These are phyloP conservation scores for Didymella glomerata DNA, from an alignment of 2,329 filamentous ascomycete species.

Conservation along the genomic window DNA sequence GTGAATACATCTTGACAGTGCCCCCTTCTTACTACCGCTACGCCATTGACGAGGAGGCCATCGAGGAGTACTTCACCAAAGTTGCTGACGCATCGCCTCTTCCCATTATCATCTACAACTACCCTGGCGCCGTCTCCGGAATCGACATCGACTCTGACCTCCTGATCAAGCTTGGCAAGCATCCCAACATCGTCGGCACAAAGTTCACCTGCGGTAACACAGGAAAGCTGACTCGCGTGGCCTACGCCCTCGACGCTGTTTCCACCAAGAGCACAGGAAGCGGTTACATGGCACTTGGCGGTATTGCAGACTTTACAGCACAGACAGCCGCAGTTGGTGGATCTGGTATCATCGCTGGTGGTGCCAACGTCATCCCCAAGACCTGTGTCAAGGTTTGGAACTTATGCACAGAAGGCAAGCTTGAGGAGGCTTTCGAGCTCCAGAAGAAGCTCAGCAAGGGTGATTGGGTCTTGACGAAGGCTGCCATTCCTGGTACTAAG, in stretches of 20 bases:
- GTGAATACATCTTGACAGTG: slow-evolving; percentile 80
- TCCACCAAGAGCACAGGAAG: slow-evolving; percentile 63
- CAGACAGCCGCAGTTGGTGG: slow-evolving; percentile 83
- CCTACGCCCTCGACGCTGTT: slow-evolving; percentile 73
- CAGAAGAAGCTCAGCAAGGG: slow-evolving; percentile 80
- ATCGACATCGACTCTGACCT: slow-evolving; percentile 92
- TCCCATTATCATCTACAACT: slow-evolving; percentile 89
- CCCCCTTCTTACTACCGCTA: slow-evolving; percentile 85
- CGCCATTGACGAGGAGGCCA: slow-evolving; percentile 75
- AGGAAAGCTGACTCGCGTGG: slow-evolving; percentile 86
- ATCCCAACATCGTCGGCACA: slow-evolving; percentile 85
- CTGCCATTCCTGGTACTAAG: slow-evolving; percentile 87
- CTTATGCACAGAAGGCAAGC: slow-evolving; percentile 75
- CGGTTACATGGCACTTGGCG: slow-evolving; percentile 83
- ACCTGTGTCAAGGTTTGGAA: slow-evolving; percentile 81
- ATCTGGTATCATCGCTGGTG: slow-evolving; percentile 84
- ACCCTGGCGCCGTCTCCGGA: slow-evolving; percentile 84
- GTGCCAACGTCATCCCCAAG: slow-evolving; percentile 86
- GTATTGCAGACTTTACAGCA: slow-evolving; percentile 86
- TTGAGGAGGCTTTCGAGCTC: slow-evolving; percentile 75
- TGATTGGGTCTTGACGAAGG: slow-evolving; percentile 85
- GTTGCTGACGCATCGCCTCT: slow-evolving; percentile 80
- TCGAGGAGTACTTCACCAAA: slow-evolving; percentile 76
- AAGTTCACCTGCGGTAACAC: slow-evolving; percentile 95
- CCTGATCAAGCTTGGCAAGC: slow-evolving; percentile 78